Evolutionary conservation across 2,329 filamentous ascomycete species (phyloP).

Genomic region (Periconia sp.): DNA sequence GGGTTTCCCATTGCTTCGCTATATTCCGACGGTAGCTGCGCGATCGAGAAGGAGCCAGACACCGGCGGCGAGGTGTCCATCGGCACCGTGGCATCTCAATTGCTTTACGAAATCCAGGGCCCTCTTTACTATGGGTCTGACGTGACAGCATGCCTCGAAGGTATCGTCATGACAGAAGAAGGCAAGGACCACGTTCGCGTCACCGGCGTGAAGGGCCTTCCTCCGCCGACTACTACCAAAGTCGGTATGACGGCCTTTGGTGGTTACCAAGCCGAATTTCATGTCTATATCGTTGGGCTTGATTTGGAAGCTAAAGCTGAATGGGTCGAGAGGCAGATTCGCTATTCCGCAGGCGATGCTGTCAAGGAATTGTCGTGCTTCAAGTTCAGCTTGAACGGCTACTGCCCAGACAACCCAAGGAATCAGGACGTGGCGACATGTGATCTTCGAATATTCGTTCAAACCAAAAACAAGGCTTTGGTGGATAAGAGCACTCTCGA

Average conservation of each 20-base stretch:
- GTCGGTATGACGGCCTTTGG: constrained; percentile 51
- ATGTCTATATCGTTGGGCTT: constrained; percentile 50
- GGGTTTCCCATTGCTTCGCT: constrained; percentile 57
- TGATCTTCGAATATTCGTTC: constrained; percentile 41
- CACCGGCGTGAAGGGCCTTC: constrained; percentile 49
- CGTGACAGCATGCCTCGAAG: constrained; percentile 58
- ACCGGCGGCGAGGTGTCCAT: constrained; percentile 42
- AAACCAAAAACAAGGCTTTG: constrained; percentile 19
- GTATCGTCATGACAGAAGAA: constrained; percentile 56
- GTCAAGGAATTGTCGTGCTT: constrained; percentile 43
- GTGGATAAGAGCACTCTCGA: constrained; percentile 34
- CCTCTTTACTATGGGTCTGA: constrained; percentile 59
- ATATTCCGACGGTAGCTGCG: constrained; percentile 45
- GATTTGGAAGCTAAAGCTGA: constrained; percentile 51
- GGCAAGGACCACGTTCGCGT: constrained; percentile 52
- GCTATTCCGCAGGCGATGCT: constrained; percentile 39
- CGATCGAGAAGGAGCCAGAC: constrained; percentile 51
- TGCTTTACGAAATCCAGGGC: constrained; percentile 34
- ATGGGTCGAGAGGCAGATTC: constrained; percentile 45
- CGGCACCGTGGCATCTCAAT: constrained; percentile 58
- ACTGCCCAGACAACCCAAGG: constrained; percentile 24
- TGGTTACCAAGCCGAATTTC: constrained; percentile 53
- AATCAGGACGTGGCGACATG: constrained; percentile 40
- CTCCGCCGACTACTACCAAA: constrained; percentile 51
- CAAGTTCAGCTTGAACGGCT: constrained; percentile 37